Conservation (phyloP, 1,139 yeast genomes). For the Entelexis sorbosivorans region DNA sequence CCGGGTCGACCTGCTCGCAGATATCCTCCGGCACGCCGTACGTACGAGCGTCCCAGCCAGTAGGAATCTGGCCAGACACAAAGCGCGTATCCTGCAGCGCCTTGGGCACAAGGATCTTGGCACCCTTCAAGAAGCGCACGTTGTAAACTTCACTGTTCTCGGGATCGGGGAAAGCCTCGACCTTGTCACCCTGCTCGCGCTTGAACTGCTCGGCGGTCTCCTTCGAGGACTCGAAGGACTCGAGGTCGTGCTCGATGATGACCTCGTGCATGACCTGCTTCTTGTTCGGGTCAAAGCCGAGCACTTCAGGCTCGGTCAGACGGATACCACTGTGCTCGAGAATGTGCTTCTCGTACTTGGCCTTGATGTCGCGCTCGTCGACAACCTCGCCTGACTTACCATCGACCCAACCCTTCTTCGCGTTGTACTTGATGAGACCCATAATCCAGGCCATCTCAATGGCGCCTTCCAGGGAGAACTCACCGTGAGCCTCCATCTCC, state of each 20-base stretch:
- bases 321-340: constrained; percentile 93
- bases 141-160: constrained; percentile 80
- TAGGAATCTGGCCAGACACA: constrained; percentile 98
- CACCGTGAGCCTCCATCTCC: constrained; percentile 97
- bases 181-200: constrained; percentile 86
- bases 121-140: constrained; percentile 84
- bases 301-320: constrained; percentile 88
- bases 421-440: constrained; percentile 95
- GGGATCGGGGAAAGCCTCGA: constrained; percentile 80
- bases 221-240: constrained; percentile 88
- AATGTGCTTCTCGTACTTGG: constrained; percentile 78
- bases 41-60: constrained; percentile 93
- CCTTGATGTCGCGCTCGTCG: constrained; percentile 86
- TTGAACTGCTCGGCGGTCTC: constrained; percentile 93
- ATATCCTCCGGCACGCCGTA: constrained; percentile 94
- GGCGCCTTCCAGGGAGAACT: constrained; percentile 95
- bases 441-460: constrained; percentile 99
- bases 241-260: constrained; percentile 89
- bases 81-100: constrained; percentile 90
- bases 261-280: constrained; percentile 90
- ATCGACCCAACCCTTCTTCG: constrained; percentile 96
- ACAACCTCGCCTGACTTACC: constrained; percentile 87
- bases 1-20: constrained; percentile 88
- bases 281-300: constrained; percentile 92
- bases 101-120: constrained; percentile 83